Evolutionary conservation across 805 yeast genomes (phyloP).

Genomic region (Kodamaea leandrae): DNA sequence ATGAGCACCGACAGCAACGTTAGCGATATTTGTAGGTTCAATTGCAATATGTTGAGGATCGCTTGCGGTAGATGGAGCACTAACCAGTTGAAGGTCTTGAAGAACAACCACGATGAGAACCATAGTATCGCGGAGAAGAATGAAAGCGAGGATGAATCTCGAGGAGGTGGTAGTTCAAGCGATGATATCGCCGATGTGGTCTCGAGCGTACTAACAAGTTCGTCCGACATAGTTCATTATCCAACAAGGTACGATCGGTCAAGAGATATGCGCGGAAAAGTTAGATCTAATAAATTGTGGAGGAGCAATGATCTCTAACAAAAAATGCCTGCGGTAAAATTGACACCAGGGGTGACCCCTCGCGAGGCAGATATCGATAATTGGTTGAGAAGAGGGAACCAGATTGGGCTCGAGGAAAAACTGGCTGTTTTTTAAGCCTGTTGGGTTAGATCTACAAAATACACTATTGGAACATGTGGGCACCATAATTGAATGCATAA

Average conservation of each 20-base stretch:
- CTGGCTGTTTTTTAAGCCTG: too few species aligned
- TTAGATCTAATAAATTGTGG: too few species aligned
- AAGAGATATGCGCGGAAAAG: background rate
- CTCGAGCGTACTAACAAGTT: background rate
- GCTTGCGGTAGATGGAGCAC: conserved; percentile 17
- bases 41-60: conserved; percentile 33
- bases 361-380: too few species aligned
- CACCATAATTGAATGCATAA: too few species aligned
- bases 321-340: too few species aligned
- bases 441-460: too few species aligned
- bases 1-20: conserved; percentile 47
- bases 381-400: too few species aligned
- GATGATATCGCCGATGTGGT: conserved; percentile 1
- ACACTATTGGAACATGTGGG: too few species aligned
- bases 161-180: conserved; percentile 13
- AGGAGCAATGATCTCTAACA: too few species aligned
- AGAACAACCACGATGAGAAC: conserved; percentile 21
- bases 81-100: conserved; percentile 16
- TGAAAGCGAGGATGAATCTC: conserved; percentile 15
- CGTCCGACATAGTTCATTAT: conserved; percentile 1
- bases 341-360: too few species aligned
- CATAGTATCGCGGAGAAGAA: conserved; percentile 14
- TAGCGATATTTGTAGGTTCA: conserved; percentile 49
- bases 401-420: too few species aligned
- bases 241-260: too few species aligned